phyloP scores from a whole-genome alignment of 768 basidiomycete genomes.

The Pisolithus marmoratus region DNA sequence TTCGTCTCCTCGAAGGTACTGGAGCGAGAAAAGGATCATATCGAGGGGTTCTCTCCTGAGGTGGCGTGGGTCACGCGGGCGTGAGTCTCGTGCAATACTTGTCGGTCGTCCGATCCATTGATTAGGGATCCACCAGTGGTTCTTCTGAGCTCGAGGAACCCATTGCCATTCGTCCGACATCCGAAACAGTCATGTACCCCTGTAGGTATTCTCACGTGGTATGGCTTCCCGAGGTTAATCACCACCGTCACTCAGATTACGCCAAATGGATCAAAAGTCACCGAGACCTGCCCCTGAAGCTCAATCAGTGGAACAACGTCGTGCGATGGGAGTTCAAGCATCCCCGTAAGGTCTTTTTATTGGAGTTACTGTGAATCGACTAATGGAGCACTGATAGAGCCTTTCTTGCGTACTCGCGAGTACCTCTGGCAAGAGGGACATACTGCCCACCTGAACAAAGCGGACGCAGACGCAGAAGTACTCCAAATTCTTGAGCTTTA shows the following conservation, averaged over 20 bases:
- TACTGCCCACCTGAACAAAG: slow-evolving; percentile 86
- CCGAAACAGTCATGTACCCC: slow-evolving; percentile 99
- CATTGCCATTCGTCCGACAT: slow-evolving; percentile 96
- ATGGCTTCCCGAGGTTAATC: neutral
- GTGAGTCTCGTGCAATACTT: slow-evolving; percentile 40
- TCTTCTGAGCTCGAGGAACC: slow-evolving; percentile 93
- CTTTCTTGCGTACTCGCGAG: slow-evolving; percentile 98
- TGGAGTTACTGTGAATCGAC: neutral
- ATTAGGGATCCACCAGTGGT: slow-evolving; percentile 47
- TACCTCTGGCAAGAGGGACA: slow-evolving; percentile 99
- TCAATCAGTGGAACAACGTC: slow-evolving; percentile 99
- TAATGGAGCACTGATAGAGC: slow-evolving; percentile 47
- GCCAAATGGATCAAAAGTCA: slow-evolving; percentile 98
- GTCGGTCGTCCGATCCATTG: neutral
- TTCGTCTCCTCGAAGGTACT: slow-evolving; percentile 90
- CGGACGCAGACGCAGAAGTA: slow-evolving; percentile 89
- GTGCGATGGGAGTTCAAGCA: slow-evolving; percentile 99
- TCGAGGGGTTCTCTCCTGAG: slow-evolving; percentile 98
- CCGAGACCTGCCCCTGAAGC: slow-evolving; percentile 92
- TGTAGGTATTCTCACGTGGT: slow-evolving; percentile 46
- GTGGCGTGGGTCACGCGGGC: slow-evolving; percentile 99
- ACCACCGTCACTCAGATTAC: slow-evolving; percentile 56
- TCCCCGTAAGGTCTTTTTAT: slow-evolving; percentile 60
- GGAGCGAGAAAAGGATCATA: slow-evolving; percentile 96
- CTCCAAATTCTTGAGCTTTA: slow-evolving; percentile 94